Percentiles rank a stretch among this genome's conserved stretches.
Evolutionary conservation across 1,284 basidiomycete genomes (phyloP).

Genomic region (Dichomitus squalens): DNA sequence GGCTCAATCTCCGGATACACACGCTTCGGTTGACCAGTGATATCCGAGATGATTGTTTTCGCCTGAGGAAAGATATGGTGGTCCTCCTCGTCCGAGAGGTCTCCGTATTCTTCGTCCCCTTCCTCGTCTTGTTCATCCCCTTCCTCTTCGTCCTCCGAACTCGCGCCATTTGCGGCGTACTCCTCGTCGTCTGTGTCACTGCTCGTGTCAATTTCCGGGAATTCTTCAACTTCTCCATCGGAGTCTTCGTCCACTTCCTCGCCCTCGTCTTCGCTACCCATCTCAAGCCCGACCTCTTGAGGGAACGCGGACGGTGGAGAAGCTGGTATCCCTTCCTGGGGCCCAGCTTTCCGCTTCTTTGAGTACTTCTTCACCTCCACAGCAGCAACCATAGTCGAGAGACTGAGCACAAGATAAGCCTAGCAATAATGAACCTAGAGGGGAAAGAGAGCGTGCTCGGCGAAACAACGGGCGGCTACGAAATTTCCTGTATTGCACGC

Average conservation of each 20-base stretch:
- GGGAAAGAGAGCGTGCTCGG: not conserved
- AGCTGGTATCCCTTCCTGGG: slow-evolving; percentile 24
- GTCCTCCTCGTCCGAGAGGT: slow-evolving; percentile 41
- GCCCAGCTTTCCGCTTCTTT: slow-evolving; percentile 61
- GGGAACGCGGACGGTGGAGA: slow-evolving; percentile 35
- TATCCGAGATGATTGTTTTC: slow-evolving; percentile 72
- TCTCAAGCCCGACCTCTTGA: slow-evolving; percentile 55
- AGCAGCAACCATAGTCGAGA: slow-evolving; percentile 39
- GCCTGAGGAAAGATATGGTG: slow-evolving; percentile 59
- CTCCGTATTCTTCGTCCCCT: slow-evolving; percentile 36
- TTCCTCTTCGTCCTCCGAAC: slow-evolving; percentile 41
- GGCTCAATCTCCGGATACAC: slow-evolving; percentile 96
- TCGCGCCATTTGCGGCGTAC: slow-evolving; percentile 40
- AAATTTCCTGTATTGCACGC: slow-evolving; percentile 20
- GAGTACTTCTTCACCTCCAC: slow-evolving; percentile 35
- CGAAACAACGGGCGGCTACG: slow-evolving; percentile 18
- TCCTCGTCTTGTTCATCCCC: slow-evolving; percentile 36
- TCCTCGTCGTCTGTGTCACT: slow-evolving; percentile 51
- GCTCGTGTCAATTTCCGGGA: slow-evolving; percentile 57
- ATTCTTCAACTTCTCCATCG: slow-evolving; percentile 49
- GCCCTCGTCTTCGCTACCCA: slow-evolving; percentile 72
- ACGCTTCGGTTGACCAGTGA: slow-evolving; percentile 87
- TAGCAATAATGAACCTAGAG: not conserved
- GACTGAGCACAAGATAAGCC: slow-evolving; percentile 4
- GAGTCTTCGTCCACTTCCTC: slow-evolving; percentile 47